These are phyloP conservation scores for Lodderomyces pseudojiufengensis DNA, from an alignment of 1,139 yeast species.

Conservation along the genomic window DNA sequence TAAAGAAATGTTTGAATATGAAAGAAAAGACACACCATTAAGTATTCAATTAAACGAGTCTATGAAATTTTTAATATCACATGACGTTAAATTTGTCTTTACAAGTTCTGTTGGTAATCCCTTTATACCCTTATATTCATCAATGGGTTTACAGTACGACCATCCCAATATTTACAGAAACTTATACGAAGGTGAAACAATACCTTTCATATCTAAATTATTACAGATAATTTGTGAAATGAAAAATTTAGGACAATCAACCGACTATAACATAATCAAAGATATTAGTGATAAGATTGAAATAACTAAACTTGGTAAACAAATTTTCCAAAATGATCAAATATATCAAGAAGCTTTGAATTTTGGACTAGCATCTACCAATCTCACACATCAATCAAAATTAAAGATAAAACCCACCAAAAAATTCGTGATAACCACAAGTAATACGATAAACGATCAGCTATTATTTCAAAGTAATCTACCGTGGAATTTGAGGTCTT, in stretches of 20 bases:
- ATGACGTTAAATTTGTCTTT: constrained; percentile 49
- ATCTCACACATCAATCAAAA: constrained; percentile 17
- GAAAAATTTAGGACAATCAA: constrained; percentile 33
- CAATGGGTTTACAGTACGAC: constrained; percentile 38
- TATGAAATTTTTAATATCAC: constrained; percentile 28
- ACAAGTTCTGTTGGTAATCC: constrained; percentile 47
- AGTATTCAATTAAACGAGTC: constrained; percentile 30
- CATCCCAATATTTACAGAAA: constrained; percentile 57
- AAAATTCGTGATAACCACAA: too few relatives aligned
- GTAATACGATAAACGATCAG: constrained; percentile 2
- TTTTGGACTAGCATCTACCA: constrained; percentile 38
- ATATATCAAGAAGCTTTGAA: constrained; percentile 30
- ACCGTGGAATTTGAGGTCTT: constrained; percentile 40
- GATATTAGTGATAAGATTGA: constrained; percentile 28
- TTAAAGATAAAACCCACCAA: constrained; percentile 7
- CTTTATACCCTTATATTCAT: constrained; percentile 41
- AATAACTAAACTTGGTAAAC: constrained; percentile 13
- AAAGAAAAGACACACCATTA: constrained; percentile 32
- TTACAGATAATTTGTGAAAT: constrained; percentile 32
- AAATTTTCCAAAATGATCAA: constrained; percentile 22
- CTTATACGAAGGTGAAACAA: constrained; percentile 14
- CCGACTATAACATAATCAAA: constrained; percentile 29
- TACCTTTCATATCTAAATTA: constrained; percentile 21
- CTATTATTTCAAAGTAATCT: constrained; percentile 18
- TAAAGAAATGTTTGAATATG: constrained; percentile 46